phyloP scores from a whole-genome alignment of 495 filamentous ascomycete genomes.

The Penicillium lagena region DNA sequence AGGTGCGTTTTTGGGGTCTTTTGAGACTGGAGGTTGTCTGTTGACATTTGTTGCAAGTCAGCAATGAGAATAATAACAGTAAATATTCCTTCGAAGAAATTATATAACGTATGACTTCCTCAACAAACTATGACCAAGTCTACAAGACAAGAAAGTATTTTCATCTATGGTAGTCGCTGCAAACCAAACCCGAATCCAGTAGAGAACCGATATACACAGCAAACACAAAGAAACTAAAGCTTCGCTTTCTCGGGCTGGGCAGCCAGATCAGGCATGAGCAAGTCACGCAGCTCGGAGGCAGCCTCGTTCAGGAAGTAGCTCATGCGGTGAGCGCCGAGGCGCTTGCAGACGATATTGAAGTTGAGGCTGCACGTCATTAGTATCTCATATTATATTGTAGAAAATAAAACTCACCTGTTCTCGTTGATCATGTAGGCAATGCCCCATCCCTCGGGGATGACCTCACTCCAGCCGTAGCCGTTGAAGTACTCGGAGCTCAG shows the following conservation, averaged over 20 bases:
- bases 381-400: not conserved
- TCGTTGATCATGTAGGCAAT: slow-evolving; percentile 99
- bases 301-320: slow-evolving; percentile 92
- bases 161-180: slow-evolving; percentile 11
- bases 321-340: slow-evolving; percentile 85
- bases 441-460: slow-evolving; percentile 91
- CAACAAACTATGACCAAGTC: not conserved
- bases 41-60: no score
- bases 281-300: slow-evolving; percentile 79
- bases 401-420: slow-evolving; percentile 52
- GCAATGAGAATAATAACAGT: no score
- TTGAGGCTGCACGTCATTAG: slow-evolving; percentile 59
- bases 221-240: slow-evolving; percentile 47
- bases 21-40: no score
- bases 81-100: no score
- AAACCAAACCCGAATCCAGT: not conserved
- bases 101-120: not conserved
- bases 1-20: no score
- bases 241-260: slow-evolving; percentile 74
- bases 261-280: slow-evolving; percentile 77
- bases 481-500: slow-evolving; percentile 96
- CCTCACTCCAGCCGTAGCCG: slow-evolving; percentile 99
- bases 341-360: slow-evolving; percentile 98
- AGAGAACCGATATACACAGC: not conserved
- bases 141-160: slow-evolving; percentile 1